Percentiles rank a stretch among this genome's conserved stretches.
These are phyloP conservation scores for Penicillium salamii DNA, from an alignment of 495 filamentous ascomycete genomes.

Conservation along the genomic window DNA sequence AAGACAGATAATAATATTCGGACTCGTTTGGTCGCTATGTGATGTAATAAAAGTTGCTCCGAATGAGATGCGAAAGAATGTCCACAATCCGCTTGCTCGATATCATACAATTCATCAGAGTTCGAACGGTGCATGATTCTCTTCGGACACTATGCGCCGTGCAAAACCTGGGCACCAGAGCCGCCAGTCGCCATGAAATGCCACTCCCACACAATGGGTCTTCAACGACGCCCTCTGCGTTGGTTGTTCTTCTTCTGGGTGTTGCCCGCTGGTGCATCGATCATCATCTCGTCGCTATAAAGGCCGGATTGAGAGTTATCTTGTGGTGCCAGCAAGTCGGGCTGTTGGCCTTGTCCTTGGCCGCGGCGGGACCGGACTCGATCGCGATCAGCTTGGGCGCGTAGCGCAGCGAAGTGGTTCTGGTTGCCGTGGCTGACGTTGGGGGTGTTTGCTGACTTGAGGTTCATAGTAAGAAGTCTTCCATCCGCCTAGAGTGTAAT, in stretches of 20 bases:
- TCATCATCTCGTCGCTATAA: constrained; percentile 47
- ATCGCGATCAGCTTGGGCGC: constrained; percentile 47
- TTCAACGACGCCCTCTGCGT: constrained; percentile 21
- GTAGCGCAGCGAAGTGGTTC: constrained; percentile 40
- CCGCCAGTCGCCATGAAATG: not conserved
- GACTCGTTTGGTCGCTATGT: not conserved
- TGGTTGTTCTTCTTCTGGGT: constrained; percentile 21
- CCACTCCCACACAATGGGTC: not conserved
- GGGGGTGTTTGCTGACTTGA: constrained; percentile 50
- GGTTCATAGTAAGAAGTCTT: constrained; percentile 71
- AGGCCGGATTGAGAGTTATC: constrained; percentile 16
- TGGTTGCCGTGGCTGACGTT: constrained; percentile 15
- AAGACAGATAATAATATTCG: not conserved
- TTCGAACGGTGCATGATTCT: not conserved
- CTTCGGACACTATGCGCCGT: not conserved
- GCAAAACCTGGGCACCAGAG: not conserved
- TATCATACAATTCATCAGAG: constrained; percentile 28
- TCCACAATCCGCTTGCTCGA: not conserved
- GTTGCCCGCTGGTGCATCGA: constrained; percentile 32
- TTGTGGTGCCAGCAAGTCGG: constrained; percentile 6
- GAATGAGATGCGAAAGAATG: not conserved
- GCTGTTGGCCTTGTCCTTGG: not conserved
- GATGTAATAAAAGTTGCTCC: not conserved
- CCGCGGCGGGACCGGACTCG: constrained; percentile 35
- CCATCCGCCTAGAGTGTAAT: constrained; percentile 68